Conservation (phyloP, 1,284 basidiomycete species). For the Ceratobasidium sp. region DNA sequence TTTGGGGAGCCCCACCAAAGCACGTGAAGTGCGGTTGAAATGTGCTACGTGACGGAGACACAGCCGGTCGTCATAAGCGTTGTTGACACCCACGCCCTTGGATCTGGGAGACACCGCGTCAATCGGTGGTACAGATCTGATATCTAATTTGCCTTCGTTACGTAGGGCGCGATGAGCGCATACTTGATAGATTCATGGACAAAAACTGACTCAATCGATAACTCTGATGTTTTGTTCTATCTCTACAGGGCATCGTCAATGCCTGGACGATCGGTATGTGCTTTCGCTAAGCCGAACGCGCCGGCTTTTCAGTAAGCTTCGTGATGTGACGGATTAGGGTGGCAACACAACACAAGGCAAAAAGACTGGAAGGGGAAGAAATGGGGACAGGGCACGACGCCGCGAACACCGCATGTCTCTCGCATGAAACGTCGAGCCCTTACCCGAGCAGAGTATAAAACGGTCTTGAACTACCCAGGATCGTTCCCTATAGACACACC, state of each 20-base stretch:
- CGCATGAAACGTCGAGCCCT: background rate
- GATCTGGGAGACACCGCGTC: too few relatives aligned
- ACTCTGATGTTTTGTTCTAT: too few relatives aligned
- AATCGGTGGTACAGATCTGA: too few relatives aligned
- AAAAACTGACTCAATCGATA: too few relatives aligned
- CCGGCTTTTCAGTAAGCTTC: background rate
- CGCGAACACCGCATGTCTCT: background rate
- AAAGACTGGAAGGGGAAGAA: background rate
- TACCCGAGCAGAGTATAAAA: background rate
- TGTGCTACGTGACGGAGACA: background rate
- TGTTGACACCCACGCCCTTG: background rate
- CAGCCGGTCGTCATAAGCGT: too few relatives aligned
- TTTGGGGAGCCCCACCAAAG: background rate
- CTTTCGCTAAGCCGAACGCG: background rate
- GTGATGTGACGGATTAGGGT: slow-evolving; percentile 11
- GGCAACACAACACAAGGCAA: background rate
- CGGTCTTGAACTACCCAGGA: background rate
- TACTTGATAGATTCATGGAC: too few relatives aligned
- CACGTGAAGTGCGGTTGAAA: background rate
- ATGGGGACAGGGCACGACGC: background rate
- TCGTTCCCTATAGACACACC: background rate
- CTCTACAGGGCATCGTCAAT: too few relatives aligned
- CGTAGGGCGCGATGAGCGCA: too few relatives aligned
- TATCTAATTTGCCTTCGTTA: too few relatives aligned
- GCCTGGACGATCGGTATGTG: background rate